Base-by-base conservation (phyloP, 1,284 basidiomycete species). In the Apiotrichum sp. region DNA sequence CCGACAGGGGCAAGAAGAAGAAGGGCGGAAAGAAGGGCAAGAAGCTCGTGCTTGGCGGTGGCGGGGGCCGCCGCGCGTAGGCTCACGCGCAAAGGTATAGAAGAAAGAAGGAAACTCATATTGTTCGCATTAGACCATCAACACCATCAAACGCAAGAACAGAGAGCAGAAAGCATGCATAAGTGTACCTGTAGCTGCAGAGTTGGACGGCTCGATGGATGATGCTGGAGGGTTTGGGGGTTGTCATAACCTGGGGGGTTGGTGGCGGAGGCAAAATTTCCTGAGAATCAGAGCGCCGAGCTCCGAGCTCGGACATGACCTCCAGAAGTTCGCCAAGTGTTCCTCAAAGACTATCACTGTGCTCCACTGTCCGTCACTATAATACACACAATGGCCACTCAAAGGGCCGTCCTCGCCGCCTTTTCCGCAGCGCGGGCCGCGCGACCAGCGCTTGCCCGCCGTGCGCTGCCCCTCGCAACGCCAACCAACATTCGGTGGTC, bases 21-120 rank as follows among this genome's bases (percentile, higher is more conserved):
- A 59, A 57, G 55, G 59, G 57, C 57, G 49, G 45, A 34, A 57
- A 57, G 47, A 56, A 55, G 52, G 57, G 57, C 34, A 59, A 62
- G 61, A 62, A 62, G 48, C 50, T 62, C 4, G 57, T 62, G 1
- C 56, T 62, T 29, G 61, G 61, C 38, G 61, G 61, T 4, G 61
- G 40, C n/a, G 40, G 50, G 0, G 61, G 61, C 3, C 47, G 61
- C 8, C 56, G 57, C 39, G 59, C 59, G n/a, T 61, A 55, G 49
- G n/a, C n/a, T n/a, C n/a, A n/a, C n/a, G n/a, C 5, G 40, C 40
- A 33, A 14, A 8, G 34, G 16, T n/a, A n/a, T 39, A 32, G 22
- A 36, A 36, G 35, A 36, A 36, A 36, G 35, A 36, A 36, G 35
- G 34, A 34, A 35, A 47, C 29, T 52, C 51, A 35, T 16, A 53